Evolutionary conservation across 78 protist species (phyloP), one percentile per base, ranked within the genome.

Genomic region (Monosiga brevicollis): DNA sequence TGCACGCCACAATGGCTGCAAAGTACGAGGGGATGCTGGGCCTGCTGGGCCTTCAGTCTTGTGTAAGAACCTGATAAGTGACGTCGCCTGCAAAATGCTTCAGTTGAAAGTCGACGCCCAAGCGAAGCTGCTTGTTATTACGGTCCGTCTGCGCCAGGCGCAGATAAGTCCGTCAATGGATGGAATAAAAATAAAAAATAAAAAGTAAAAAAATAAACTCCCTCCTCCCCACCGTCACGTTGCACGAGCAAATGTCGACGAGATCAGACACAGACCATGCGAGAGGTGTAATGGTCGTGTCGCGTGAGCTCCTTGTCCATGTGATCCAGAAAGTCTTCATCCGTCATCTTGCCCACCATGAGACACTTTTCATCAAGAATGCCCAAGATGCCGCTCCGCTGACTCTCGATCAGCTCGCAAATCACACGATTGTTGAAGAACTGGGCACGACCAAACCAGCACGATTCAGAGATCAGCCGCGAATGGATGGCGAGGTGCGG

Each of bases 41-140:
- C n/a, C n/a, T n/a, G n/a, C n/a, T n/a, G n/a, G n/a, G n/a, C n/a
- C n/a, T n/a, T n/a, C n/a, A n/a, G n/a, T n/a, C n/a, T n/a, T n/a
- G n/a, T n/a, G n/a, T n/a, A 25, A 1, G 43, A 35, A 87, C 88
- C 35, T 92, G 88, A 70, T 94, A 94, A 2, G 82, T 82, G 72
- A 96, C 98, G 42, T 84, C 89, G 78, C 97, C 98, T 23, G 98
- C 97, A 87, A 92, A 96, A 87, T 96, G 98, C 77, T 78, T 42
- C 37, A 95, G 49, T 29, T 85, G 76, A 84, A 0, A 89, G 55
- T 32, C 78, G 78, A 22, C 76, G 34, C 0, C 39, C 22, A n/a
- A 70, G 41, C 29, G 37, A 29, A 83, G 80, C 76, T 22, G 34
- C 73, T 78, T n/a, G 20, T 79, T 73, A 79, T 11, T 90, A 40